Base-by-base conservation (phyloP, 495 filamentous ascomycete species). In the Aspergillus wentii region DNA sequence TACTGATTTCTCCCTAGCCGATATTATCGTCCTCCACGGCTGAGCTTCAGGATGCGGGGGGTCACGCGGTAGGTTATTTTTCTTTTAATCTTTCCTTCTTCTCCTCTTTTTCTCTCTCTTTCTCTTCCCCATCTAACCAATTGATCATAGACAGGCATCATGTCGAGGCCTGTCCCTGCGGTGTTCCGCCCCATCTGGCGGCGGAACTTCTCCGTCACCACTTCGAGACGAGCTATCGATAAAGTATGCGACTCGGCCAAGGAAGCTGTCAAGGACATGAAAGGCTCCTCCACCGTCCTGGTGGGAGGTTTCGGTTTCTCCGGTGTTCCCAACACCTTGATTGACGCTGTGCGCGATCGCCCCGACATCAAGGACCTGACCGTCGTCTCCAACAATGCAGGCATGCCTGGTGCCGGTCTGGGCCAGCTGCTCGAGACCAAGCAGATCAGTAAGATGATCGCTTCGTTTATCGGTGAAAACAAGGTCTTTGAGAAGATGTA, bases 341-440 rank as follows among this genome's bases (percentile, higher is more conserved):
- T 92, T 63, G 73, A 88, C 49, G 81, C 82, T 47, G 76, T 91
- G 18, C 69, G 82, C 34, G 78, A 81, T 34, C 80, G 76, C 51
- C 79, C 81, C 27, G 74, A 85, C 19, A 78, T 91, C 57, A 84
- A 62, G 9, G 74, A 78, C 35, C 57, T 94, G 20, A 94, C 88
- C 15, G 86, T 85, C 29, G 86, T 92, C 43, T 92, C 86, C 35
- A 94, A 94, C 70, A 94, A 94, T 61, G 88, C 88, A 32, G 88
- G 88, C 44, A 83, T 86, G 47, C 84, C 86, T 45, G 71, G 72
- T 32, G 74, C 71, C 35, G 88, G 88, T n/a, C 74, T 94, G 13
- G 59, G 61, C 20, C 76, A 87, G 56, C 71, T 94, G 26, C 72
- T 91, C 20, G 80, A 82, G 52, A 71, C 79, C 8, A 81, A 80